Conservation (phyloP, 805 yeast species). For the Cyberlindnera lachancei region DNA sequence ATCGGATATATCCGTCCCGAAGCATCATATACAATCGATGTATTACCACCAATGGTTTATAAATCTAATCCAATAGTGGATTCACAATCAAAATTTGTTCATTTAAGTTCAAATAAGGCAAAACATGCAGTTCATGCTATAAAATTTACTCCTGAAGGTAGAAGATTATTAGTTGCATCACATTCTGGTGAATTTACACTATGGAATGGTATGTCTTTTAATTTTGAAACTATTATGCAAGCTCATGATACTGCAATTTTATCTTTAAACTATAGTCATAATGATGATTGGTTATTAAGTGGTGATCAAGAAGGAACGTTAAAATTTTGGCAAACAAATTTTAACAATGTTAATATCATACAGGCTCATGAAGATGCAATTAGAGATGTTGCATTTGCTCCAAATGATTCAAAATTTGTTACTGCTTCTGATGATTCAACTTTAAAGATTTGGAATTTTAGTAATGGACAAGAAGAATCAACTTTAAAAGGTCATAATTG, state of each 20-base stretch:
- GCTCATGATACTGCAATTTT: slow-evolving; percentile 92
- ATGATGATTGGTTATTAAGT: slow-evolving; percentile 89
- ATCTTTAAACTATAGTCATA: slow-evolving; percentile 72
- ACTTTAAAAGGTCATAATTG: slow-evolving; percentile 89
- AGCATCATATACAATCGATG: slow-evolving; percentile 52
- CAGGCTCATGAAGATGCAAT: slow-evolving; percentile 75
- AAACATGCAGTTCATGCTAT: slow-evolving; percentile 84
- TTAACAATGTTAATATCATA: slow-evolving; percentile 85
- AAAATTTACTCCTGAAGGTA: slow-evolving; percentile 96
- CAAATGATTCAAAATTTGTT: slow-evolving; percentile 86
- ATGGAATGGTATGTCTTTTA: slow-evolving; percentile 94
- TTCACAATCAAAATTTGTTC: slow-evolving; percentile 75
- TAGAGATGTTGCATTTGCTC: slow-evolving; percentile 82
- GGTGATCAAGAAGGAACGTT: slow-evolving; percentile 90
- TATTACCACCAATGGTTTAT: slow-evolving; percentile 62
- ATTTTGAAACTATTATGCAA: slow-evolving; percentile 96
- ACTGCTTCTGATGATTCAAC: slow-evolving; percentile 90
- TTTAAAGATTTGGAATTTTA: slow-evolving; percentile 90
- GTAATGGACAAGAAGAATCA: slow-evolving; percentile 77
- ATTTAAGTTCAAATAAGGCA: slow-evolving; percentile 83
- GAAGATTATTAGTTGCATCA: slow-evolving; percentile 82
- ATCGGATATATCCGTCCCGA: slow-evolving; percentile 50
- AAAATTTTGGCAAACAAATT: slow-evolving; percentile 97
- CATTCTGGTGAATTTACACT: slow-evolving; percentile 93
- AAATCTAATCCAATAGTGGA: slow-evolving; percentile 47